Percentiles rank a stretch among this genome's conserved stretches.
Conservation (phyloP, 495 filamentous ascomycete species). For the Penicillium pancosmium region DNA sequence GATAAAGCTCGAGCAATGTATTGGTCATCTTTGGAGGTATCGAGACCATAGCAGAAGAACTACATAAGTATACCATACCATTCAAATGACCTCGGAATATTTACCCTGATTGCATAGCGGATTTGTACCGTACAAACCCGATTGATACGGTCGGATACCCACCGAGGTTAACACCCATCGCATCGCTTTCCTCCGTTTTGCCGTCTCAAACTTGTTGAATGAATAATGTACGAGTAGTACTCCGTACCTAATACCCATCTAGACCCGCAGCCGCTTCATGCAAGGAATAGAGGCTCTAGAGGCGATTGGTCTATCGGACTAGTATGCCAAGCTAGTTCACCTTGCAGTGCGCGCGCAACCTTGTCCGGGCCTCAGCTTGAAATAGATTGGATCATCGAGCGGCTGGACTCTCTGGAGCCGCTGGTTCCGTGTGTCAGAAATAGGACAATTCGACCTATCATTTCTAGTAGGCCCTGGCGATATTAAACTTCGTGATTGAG, state of each 20-base stretch:
- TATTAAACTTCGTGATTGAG: neutral
- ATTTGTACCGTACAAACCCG: too few species aligned
- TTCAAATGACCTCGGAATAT: neutral
- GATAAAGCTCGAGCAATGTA: neutral
- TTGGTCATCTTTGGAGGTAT: neutral
- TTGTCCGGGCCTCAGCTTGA: slow-evolving; percentile 15
- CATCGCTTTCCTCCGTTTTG: neutral
- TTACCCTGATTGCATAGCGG: neutral
- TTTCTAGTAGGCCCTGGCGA: neutral
- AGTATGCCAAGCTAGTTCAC: slow-evolving; percentile 11
- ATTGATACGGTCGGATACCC: neutral
- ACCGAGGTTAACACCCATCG: neutral
- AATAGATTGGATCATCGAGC: slow-evolving; percentile 18
- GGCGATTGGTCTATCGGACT: slow-evolving; percentile 28
- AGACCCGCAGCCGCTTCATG: slow-evolving; percentile 18
- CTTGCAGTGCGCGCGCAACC: slow-evolving; percentile 8
- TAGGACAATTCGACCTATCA: slow-evolving; percentile 1
- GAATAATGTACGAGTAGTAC: too few species aligned
- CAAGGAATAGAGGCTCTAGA: slow-evolving; percentile 30
- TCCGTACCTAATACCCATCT: neutral
- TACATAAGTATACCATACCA: neutral
- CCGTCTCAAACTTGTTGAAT: neutral
- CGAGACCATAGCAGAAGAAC: neutral
- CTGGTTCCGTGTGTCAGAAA: neutral
- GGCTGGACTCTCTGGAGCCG: slow-evolving; percentile 4